phyloP scores from a whole-genome alignment of 352 stramenopile species.

The Hyaloperonospora brassicae region DNA sequence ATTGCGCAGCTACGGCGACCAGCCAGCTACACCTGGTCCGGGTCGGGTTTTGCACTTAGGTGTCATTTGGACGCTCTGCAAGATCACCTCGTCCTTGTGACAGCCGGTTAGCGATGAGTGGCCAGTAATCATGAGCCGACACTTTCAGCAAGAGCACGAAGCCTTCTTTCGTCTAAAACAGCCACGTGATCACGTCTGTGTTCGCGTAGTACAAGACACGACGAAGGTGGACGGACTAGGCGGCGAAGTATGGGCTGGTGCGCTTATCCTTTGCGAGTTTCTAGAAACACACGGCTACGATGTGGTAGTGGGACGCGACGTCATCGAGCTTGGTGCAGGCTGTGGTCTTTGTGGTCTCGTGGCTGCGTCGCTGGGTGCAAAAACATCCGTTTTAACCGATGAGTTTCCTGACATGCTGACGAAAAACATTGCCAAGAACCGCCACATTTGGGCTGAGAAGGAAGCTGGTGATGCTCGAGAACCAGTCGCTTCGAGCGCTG shows the following conservation, averaged over 20 bases:
- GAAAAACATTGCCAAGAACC: constrained; percentile 37
- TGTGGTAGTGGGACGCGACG: constrained; percentile 23
- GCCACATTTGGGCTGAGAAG: constrained; percentile 17
- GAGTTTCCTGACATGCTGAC: constrained; percentile 48
- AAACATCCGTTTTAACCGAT: constrained; percentile 33
- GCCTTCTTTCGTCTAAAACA: constrained; percentile 22
- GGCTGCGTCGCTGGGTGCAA: constrained; percentile 31
- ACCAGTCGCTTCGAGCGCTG: constrained; percentile 18
- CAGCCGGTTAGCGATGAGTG: no score
- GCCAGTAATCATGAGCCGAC: no score
- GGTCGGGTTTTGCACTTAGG: no score
- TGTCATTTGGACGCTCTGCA: no score
- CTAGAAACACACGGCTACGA: constrained; percentile 24
- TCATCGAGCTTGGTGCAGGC: constrained; percentile 51
- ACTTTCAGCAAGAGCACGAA: constrained; percentile 30
- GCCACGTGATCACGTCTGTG: constrained; percentile 10
- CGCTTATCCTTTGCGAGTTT: constrained; percentile 45
- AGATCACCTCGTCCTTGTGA: no score
- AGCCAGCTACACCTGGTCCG: no score
- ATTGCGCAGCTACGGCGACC: no score
- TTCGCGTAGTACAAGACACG: constrained; percentile 47
- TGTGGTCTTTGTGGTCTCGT: constrained; percentile 50
- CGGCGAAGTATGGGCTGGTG: constrained; percentile 52
- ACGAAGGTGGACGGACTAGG: constrained; percentile 45
- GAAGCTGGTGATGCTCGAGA: constrained; percentile 2